A percentile compares a stretch with the other conserved stretches of the same genome.
Conservation (phyloP, 176 grass and related monocot genomes). For the Oryza meridionalis region DNA sequence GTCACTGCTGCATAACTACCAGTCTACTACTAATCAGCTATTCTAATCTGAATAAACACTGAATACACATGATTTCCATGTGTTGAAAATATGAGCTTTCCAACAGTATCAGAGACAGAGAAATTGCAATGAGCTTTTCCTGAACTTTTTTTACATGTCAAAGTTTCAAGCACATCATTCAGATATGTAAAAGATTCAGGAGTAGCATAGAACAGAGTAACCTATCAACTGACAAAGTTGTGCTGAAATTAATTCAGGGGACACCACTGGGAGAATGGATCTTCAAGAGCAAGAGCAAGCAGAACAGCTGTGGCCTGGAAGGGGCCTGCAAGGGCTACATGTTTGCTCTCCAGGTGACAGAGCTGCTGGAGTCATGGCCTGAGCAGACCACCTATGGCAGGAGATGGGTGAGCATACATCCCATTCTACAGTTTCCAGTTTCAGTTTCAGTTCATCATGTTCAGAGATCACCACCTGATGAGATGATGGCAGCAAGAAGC, state of each 20-base stretch:
- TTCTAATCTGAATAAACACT: background rate
- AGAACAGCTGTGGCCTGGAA: slow-evolving; percentile 53
- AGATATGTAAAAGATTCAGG: slow-evolving; percentile 1
- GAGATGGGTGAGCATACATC: slow-evolving; percentile 58
- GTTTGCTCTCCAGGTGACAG: slow-evolving; percentile 69
- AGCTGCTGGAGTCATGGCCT: slow-evolving; percentile 69
- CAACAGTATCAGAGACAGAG: background rate
- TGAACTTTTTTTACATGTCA: background rate
- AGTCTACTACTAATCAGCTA: background rate
- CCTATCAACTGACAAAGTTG: slow-evolving; percentile 15
- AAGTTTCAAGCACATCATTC: background rate
- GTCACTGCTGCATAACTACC: slow-evolving; percentile 5
- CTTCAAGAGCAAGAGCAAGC: slow-evolving; percentile 83
- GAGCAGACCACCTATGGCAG: slow-evolving; percentile 65
- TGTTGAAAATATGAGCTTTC: background rate
- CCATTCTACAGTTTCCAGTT: background rate
- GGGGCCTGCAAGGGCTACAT: slow-evolving; percentile 75
- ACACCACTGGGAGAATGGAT: slow-evolving; percentile 60
- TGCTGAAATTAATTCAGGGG: slow-evolving; percentile 37
- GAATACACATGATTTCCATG: slow-evolving; percentile 23
- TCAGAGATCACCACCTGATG: background rate
- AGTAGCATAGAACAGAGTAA: background rate
- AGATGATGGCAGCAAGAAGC: background rate
- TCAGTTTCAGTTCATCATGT: background rate
- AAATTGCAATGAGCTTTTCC: background rate